These are phyloP conservation scores for Malus hybrid DNA, from an alignment of 331 rosid species.

Conservation along the genomic window DNA sequence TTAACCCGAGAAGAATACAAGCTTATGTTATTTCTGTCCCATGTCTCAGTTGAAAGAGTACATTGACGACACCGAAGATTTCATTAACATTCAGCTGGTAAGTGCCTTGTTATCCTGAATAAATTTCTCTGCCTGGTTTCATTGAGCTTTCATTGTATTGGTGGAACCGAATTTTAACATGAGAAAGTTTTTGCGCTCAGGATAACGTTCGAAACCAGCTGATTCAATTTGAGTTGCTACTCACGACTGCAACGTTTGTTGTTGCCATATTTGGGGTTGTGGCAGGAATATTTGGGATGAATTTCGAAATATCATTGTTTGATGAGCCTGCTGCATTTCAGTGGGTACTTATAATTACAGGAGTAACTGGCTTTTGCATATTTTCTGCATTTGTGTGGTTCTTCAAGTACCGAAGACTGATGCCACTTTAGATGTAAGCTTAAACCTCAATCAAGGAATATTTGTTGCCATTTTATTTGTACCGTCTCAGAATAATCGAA, in stretches of 20 bases:
- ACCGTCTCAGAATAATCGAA: background rate
- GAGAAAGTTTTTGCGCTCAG: constrained; percentile 28
- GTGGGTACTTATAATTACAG: constrained; percentile 85
- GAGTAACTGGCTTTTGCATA: constrained; percentile 55
- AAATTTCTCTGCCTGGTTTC: background rate
- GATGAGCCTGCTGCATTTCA: constrained; percentile 55
- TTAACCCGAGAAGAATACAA: background rate
- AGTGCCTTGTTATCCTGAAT: background rate
- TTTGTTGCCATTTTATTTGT: constrained; percentile 1
- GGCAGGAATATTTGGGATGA: constrained; percentile 96
- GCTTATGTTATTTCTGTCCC: constrained; percentile 7
- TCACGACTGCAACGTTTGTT: constrained; percentile 93
- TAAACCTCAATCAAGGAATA: constrained; percentile 16
- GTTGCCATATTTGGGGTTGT: constrained; percentile 98
- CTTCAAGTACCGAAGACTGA: constrained; percentile 92
- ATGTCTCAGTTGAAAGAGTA: constrained; percentile 87
- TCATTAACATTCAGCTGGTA: constrained; percentile 97
- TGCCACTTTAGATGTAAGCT: constrained; percentile 64
- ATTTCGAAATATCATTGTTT: constrained; percentile 59
- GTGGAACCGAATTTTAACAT: background rate
- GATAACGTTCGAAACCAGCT: constrained; percentile 97
- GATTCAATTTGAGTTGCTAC: constrained; percentile 91
- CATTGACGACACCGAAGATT: constrained; percentile 97
- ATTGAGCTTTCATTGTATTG: background rate
- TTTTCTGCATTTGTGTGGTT: constrained; percentile 87